Percentiles rank a stretch among this genome's conserved stretches.
phyloP scores from a whole-genome alignment of 148 eudicot genomes.

The Silene latifolia region DNA sequence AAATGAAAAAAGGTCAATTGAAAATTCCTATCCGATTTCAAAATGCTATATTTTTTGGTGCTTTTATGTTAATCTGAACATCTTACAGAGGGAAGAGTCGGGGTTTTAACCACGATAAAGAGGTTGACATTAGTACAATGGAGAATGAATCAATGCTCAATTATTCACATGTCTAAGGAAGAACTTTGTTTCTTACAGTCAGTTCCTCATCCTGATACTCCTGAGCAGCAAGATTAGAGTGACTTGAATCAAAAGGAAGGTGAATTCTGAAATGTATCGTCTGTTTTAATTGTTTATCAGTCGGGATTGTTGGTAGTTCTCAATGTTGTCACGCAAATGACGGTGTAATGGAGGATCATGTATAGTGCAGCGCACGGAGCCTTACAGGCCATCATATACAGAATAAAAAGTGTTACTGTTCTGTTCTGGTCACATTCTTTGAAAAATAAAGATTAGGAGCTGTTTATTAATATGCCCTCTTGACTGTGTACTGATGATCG shows the following conservation, averaged over 20 bases:
- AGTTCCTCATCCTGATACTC: slow-evolving; percentile 62
- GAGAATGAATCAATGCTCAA: slow-evolving; percentile 74
- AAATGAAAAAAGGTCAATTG: slow-evolving; percentile 62
- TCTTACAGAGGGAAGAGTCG: slow-evolving; percentile 67
- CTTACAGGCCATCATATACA: too few relatives aligned
- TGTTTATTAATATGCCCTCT: too few relatives aligned
- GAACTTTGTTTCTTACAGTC: slow-evolving; percentile 81
- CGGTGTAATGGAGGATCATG: too few relatives aligned
- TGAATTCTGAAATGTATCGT: slow-evolving; percentile 15
- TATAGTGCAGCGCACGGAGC: too few relatives aligned
- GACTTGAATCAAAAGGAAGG: slow-evolving; percentile 61
- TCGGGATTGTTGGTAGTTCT: too few relatives aligned
- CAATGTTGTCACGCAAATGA: too few relatives aligned
- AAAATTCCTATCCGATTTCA: not conserved
- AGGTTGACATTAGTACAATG: slow-evolving; percentile 70
- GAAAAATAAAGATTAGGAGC: too few relatives aligned
- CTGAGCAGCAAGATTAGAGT: slow-evolving; percentile 44
- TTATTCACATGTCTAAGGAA: slow-evolving; percentile 65
- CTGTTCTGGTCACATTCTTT: too few relatives aligned
- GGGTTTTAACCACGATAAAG: slow-evolving; percentile 61
- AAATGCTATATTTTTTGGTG: not conserved
- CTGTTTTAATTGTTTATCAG: not conserved
- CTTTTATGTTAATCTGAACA: not conserved
- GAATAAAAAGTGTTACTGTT: too few relatives aligned
- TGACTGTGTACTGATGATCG: slow-evolving; percentile 28